phyloP scores from a whole-genome alignment of 257 asterid genomes.

The Jasminum sambac region DNA sequence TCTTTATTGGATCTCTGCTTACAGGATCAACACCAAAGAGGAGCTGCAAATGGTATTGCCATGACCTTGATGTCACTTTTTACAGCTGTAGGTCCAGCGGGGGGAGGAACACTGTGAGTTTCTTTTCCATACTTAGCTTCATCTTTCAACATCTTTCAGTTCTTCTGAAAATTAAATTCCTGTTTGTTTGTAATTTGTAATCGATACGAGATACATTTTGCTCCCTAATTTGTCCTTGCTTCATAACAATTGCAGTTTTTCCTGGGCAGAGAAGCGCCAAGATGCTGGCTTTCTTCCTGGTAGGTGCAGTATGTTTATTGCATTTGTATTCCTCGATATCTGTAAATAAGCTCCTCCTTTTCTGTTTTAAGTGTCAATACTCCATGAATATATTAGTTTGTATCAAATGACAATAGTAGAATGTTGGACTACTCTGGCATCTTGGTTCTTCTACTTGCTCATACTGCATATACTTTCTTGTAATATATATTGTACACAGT shows the following conservation, averaged over 20 bases:
- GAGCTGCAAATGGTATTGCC: slow-evolving; percentile 86
- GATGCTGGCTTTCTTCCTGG: slow-evolving; percentile 64
- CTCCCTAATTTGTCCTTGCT: slow-evolving; percentile 20
- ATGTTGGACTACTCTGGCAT: too few species aligned
- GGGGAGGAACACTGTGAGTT: slow-evolving; percentile 74
- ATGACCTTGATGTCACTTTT: slow-evolving; percentile 71
- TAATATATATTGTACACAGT: too few species aligned
- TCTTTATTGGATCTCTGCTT: background rate
- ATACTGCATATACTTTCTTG: too few species aligned
- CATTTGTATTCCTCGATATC: background rate
- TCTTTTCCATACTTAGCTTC: background rate
- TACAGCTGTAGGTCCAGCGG: slow-evolving; percentile 78
- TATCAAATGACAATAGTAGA: too few species aligned
- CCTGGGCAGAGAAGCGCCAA: slow-evolving; percentile 77
- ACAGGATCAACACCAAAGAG: slow-evolving; percentile 84
- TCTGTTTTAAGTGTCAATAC: too few species aligned
- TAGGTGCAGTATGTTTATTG: slow-evolving; percentile 1
- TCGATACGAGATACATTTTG: background rate
- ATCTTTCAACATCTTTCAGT: background rate
- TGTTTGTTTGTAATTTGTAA: background rate
- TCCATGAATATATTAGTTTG: too few species aligned
- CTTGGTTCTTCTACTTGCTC: too few species aligned
- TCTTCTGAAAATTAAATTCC: background rate
- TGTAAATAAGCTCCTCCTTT: too few species aligned
- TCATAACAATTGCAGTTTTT: slow-evolving; percentile 50